A percentile compares a stretch with the other conserved stretches of the same genome.
phyloP scores from a whole-genome alignment of 2,329 filamentous ascomycete genomes.

The Diplodia mutila region DNA sequence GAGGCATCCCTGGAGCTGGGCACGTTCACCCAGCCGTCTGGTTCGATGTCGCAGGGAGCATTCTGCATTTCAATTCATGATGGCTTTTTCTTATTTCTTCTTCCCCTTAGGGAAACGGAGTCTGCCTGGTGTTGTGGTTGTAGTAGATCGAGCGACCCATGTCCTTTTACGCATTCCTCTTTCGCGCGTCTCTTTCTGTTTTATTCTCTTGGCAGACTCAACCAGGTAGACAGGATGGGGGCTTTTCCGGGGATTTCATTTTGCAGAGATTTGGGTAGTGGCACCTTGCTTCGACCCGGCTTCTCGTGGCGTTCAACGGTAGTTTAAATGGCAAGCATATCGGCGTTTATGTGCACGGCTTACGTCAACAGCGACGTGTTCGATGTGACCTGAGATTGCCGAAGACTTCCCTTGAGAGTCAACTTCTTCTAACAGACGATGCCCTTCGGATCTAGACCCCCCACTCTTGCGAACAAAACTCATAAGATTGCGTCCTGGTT shows the following conservation, averaged over 20 bases:
- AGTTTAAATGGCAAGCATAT: slow-evolving; percentile 13
- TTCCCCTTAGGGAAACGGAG: slow-evolving; percentile 10
- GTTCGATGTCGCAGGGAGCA: not conserved
- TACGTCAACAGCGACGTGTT: not conserved
- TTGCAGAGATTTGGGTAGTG: not conserved
- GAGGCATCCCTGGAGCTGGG: not conserved
- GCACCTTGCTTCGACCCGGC: not conserved
- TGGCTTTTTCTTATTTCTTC: slow-evolving; percentile 12
- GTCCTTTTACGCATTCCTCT: slow-evolving; percentile 15
- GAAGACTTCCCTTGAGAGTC: not conserved
- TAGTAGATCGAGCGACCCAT: slow-evolving; percentile 24
- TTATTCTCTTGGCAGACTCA: slow-evolving; percentile 25
- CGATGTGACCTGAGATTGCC: not conserved
- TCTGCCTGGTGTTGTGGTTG: slow-evolving; percentile 18
- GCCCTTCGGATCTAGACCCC: not conserved
- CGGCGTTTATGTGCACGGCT: not conserved
- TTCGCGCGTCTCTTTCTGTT: slow-evolving; percentile 13
- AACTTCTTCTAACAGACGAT: not conserved
- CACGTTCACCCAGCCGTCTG: not conserved
- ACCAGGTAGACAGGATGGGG: slow-evolving; percentile 25
- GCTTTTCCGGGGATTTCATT: slow-evolving; percentile 13
- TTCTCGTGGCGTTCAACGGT: slow-evolving; percentile 10
- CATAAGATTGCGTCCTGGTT: not conserved
- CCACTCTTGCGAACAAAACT: not conserved
- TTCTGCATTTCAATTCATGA: slow-evolving; percentile 23